Evolutionary conservation across 331 rosid species (phyloP).

Genomic region (Cydonia oblonga): DNA sequence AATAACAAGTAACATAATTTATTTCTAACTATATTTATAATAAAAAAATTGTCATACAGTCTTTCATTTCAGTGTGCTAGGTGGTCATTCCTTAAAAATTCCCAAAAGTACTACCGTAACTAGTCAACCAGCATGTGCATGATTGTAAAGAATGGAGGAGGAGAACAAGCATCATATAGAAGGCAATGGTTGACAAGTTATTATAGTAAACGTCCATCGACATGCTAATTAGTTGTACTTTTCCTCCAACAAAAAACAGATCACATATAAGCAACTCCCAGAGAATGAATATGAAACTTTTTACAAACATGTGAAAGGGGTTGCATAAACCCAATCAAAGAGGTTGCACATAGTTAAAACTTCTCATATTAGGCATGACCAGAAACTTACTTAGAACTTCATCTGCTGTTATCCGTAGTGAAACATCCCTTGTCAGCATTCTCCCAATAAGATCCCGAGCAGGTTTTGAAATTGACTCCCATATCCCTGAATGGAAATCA

Average conservation of each 20-base stretch:
- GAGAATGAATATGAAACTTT: background rate
- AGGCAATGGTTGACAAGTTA: background rate
- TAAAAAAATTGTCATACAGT: background rate
- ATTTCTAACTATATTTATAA: background rate
- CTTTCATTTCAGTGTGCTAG: background rate
- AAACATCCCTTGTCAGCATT: conserved; percentile 88
- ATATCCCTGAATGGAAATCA: conserved; percentile 66
- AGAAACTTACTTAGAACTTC: conserved; percentile 84
- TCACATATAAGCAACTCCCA: background rate
- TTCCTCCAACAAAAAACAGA: background rate
- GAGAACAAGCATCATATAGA: background rate
- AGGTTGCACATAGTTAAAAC: background rate
- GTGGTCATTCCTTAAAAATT: background rate
- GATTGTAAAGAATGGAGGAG: background rate
- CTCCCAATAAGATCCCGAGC: conserved; percentile 86
- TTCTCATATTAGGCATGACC: background rate
- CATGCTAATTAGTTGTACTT: background rate
- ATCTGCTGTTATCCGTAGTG: conserved; percentile 81
- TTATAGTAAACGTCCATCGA: background rate
- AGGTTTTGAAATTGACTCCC: conserved; percentile 81
- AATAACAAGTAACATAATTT: background rate
- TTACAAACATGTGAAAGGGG: background rate
- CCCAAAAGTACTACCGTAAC: background rate
- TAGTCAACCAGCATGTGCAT: background rate
- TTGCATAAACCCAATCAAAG: background rate